Evolutionary conservation across 345 rosid genomes (phyloP).

Genomic region (Arabidopsis thaliana): TAIR10.1 NC_003075.7:15931501-15932000

Average conservation of each 20-base stretch:
- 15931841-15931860: conserved; percentile 36
- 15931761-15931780: background rate
- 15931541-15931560: conserved; percentile 17
- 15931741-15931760: background rate
- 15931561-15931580: background rate
- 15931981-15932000: conserved; percentile 43
- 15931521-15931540: conserved; percentile 16
- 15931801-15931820: background rate
- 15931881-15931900: conserved; percentile 64
- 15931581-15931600: background rate
- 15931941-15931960: conserved; percentile 11
- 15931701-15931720: background rate
- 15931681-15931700: background rate
- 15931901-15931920: conserved; percentile 61
- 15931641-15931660: background rate
- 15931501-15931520: conserved; percentile 6
- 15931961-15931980: conserved; percentile 34
- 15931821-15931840: conserved; percentile 8
- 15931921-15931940: conserved; percentile 36
- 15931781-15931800: no score
- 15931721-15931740: background rate
- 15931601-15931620: background rate
- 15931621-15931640: background rate
- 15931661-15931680: background rate
- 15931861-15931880: conserved; percentile 64